A percentile compares a stretch with the other conserved stretches of the same genome.
These are phyloP conservation scores for Thymus mandschuricus DNA, from an alignment of 257 asterid species.

Conservation along the genomic window DNA sequence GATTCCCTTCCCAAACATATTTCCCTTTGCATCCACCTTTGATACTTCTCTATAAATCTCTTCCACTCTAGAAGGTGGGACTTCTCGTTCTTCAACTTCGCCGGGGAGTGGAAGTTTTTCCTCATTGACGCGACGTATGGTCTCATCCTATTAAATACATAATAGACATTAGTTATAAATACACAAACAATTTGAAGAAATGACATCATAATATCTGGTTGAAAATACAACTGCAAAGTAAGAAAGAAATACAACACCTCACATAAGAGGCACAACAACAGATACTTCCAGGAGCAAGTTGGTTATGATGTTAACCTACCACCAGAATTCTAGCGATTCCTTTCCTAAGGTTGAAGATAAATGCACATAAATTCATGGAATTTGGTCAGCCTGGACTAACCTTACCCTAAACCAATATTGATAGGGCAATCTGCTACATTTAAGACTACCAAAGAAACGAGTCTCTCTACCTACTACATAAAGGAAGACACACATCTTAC, in stretches of 20 bases:
- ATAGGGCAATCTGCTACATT: conserved; percentile 6
- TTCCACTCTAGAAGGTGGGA: too few species aligned
- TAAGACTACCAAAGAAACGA: neutral
- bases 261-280: neutral
- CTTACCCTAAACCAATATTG: neutral
- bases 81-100: too few species aligned
- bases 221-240: too few species aligned
- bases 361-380: conserved; percentile 9
- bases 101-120: too few species aligned
- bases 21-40: too few species aligned
- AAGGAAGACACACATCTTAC: neutral
- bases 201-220: too few species aligned
- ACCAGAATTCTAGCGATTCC: neutral
- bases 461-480: neutral
- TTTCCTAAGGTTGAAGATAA: conserved; percentile 9
- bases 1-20: too few species aligned
- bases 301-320: neutral
- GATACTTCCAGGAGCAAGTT: neutral
- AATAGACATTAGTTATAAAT: too few species aligned
- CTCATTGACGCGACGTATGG: too few species aligned
- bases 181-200: too few species aligned
- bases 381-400: neutral
- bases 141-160: too few species aligned
- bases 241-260: neutral
- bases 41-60: too few species aligned